phyloP scores from a whole-genome alignment of 2,329 filamentous ascomycete genomes.

The Ascochyta pisi region DNA sequence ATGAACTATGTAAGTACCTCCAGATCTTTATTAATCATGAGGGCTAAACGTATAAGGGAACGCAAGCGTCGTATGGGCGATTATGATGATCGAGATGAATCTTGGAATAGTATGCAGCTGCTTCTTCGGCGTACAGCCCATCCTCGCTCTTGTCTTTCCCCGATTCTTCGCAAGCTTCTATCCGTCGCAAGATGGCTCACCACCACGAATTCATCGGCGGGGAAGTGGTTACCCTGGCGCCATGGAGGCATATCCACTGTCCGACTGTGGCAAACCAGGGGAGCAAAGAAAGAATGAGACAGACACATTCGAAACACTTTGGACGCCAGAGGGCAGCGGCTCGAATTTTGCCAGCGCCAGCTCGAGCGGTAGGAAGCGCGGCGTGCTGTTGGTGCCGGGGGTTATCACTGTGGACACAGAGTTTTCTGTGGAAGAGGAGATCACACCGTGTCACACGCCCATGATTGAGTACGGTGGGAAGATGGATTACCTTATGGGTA shows the following conservation, averaged over 20 bases:
- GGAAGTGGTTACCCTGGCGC: not conserved
- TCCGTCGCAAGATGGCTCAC: not conserved
- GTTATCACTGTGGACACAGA: slow-evolving; percentile 7
- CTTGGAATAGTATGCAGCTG: slow-evolving; percentile 42
- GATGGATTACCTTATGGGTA: not conserved
- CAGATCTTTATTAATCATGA: not conserved
- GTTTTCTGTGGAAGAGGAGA: slow-evolving; percentile 4
- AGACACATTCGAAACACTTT: not conserved
- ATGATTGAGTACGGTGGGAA: not conserved
- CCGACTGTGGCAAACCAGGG: not conserved
- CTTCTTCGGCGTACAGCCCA: slow-evolving; percentile 41
- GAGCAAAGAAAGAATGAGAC: not conserved
- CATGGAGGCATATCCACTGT: not conserved
- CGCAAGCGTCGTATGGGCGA: slow-evolving; percentile 29
- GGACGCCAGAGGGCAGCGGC: slow-evolving; percentile 5
- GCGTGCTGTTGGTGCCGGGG: not conserved
- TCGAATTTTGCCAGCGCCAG: slow-evolving; percentile 4
- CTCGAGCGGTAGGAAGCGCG: not conserved
- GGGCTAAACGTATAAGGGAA: slow-evolving; percentile 23
- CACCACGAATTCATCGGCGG: not conserved
- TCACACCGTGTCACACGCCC: slow-evolving; percentile 5
- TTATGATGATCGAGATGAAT: slow-evolving; percentile 37
- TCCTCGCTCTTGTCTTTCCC: slow-evolving; percentile 40
- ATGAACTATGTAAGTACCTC: slow-evolving; percentile 32
- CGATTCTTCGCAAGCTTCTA: slow-evolving; percentile 23